phyloP scores from a whole-genome alignment of 805 yeast genomes.

The Dipodascus geniculatus region DNA sequence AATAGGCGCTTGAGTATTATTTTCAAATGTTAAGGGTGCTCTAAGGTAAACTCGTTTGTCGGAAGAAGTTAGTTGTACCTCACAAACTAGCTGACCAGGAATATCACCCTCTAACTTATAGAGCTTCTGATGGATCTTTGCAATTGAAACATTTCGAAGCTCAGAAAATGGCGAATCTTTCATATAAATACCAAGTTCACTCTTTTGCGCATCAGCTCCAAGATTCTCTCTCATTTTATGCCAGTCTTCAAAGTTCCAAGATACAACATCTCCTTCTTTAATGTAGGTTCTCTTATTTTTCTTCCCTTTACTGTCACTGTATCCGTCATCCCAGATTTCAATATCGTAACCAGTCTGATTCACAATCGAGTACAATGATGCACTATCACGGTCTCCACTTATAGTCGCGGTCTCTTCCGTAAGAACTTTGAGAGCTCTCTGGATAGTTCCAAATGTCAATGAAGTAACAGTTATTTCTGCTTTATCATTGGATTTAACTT shows the following conservation, averaged over 20 bases:
- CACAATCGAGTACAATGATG: conserved; percentile 66
- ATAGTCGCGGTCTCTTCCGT: not conserved
- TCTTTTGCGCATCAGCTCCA: conserved; percentile 50
- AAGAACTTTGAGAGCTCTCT: conserved; percentile 48
- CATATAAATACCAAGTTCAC: conserved; percentile 46
- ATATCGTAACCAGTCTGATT: conserved; percentile 80
- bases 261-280: conserved; percentile 37
- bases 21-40: conserved; percentile 61
- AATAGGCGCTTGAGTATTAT: conserved; percentile 53
- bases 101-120: conserved; percentile 46
- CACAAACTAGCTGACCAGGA: conserved; percentile 67
- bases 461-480: conserved; percentile 79
- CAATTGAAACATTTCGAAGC: conserved; percentile 48
- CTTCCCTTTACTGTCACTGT: conserved; percentile 14
- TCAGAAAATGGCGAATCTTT: conserved; percentile 43
- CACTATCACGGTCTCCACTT: conserved; percentile 44
- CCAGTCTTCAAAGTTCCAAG: conserved; percentile 97
- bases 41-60: conserved; percentile 65
- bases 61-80: conserved; percentile 56
- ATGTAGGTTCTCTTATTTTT: conserved; percentile 16
- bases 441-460: conserved; percentile 62
- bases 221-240: conserved; percentile 68
- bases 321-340: conserved; percentile 65
- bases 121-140: conserved; percentile 74
- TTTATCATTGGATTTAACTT: conserved; percentile 56